phyloP scores from a whole-genome alignment of 2,329 filamentous ascomycete species.

The Didymosphaeria variabile region DNA sequence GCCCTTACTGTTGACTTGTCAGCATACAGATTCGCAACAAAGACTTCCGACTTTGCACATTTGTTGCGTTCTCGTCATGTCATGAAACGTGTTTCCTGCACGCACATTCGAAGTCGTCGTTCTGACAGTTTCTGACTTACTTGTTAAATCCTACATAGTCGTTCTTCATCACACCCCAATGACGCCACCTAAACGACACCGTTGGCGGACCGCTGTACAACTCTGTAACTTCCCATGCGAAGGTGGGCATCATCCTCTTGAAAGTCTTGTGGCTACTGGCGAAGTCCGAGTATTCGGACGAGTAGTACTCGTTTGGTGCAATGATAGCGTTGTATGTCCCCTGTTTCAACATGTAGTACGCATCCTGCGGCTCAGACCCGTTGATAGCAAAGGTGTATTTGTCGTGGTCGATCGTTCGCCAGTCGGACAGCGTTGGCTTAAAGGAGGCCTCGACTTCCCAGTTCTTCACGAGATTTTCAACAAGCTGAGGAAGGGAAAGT shows the following conservation, averaged over 20 bases:
- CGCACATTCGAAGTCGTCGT: too few relatives aligned
- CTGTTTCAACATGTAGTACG: conserved; percentile 71
- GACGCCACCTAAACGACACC: conserved; percentile 71
- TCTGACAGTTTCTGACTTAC: conserved; percentile 51
- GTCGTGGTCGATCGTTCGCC: conserved; percentile 69
- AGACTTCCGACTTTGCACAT: too few relatives aligned
- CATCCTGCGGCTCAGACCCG: conserved; percentile 64
- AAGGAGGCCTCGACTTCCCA: conserved; percentile 77
- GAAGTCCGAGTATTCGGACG: conserved; percentile 69
- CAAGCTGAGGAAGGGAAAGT: conserved; percentile 66
- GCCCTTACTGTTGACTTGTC: conserved; percentile 58
- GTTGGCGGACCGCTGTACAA: conserved; percentile 71
- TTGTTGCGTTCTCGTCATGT: too few relatives aligned
- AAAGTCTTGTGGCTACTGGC: conserved; percentile 73
- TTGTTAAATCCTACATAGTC: conserved; percentile 72
- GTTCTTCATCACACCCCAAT: conserved; percentile 73
- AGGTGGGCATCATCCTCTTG: conserved; percentile 76
- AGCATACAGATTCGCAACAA: conserved; percentile 10
- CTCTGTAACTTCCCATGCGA: conserved; percentile 75
- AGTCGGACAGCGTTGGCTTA: conserved; percentile 68
- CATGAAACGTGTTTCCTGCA: neutral
- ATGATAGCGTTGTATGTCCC: conserved; percentile 77
- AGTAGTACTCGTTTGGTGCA: conserved; percentile 70
- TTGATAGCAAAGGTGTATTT: conserved; percentile 72
- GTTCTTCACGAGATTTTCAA: conserved; percentile 76